phyloP scores from a whole-genome alignment of 257 asterid genomes.

The Orobanche coerulescens region DNA sequence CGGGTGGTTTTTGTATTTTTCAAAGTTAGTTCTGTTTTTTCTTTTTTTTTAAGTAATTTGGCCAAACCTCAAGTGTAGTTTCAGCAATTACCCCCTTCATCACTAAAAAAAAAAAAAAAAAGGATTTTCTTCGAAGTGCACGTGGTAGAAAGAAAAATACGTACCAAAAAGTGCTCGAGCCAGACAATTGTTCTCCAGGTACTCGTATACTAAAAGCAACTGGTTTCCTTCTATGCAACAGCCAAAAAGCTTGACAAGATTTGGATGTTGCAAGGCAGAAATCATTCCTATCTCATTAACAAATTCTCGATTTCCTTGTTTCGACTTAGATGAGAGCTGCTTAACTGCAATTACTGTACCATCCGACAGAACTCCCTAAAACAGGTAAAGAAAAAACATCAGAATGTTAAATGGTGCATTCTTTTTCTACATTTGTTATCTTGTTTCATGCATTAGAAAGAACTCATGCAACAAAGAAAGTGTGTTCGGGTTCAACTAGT shows the following conservation, averaged over 20 bases:
- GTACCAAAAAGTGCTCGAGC: slow-evolving; percentile 83
- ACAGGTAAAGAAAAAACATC: background rate
- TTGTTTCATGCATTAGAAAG: too few relatives aligned
- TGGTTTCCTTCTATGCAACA: slow-evolving; percentile 75
- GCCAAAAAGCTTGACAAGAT: slow-evolving; percentile 69
- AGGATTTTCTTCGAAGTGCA: too few relatives aligned
- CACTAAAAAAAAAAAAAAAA: too few relatives aligned
- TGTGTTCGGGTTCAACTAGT: too few relatives aligned
- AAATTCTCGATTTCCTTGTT: slow-evolving; percentile 80
- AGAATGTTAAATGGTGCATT: too few relatives aligned
- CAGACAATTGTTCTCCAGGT: slow-evolving; percentile 68
- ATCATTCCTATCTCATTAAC: slow-evolving; percentile 78
- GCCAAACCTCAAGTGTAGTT: too few relatives aligned
- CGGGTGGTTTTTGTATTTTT: too few relatives aligned
- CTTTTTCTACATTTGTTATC: too few relatives aligned
- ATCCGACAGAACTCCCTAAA: slow-evolving; percentile 48
- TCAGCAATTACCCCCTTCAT: too few relatives aligned
- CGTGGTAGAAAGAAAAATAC: background rate
- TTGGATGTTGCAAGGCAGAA: slow-evolving; percentile 67
- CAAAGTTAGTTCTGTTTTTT: too few relatives aligned
- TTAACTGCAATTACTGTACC: slow-evolving; percentile 67
- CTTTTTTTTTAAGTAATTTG: too few relatives aligned
- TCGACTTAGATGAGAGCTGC: slow-evolving; percentile 69
- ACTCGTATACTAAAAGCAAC: slow-evolving; percentile 59
- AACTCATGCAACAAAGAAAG: too few relatives aligned